These are phyloP conservation scores for Fusarium succisae DNA, from an alignment of 2,329 filamentous ascomycete genomes.

Conservation along the genomic window DNA sequence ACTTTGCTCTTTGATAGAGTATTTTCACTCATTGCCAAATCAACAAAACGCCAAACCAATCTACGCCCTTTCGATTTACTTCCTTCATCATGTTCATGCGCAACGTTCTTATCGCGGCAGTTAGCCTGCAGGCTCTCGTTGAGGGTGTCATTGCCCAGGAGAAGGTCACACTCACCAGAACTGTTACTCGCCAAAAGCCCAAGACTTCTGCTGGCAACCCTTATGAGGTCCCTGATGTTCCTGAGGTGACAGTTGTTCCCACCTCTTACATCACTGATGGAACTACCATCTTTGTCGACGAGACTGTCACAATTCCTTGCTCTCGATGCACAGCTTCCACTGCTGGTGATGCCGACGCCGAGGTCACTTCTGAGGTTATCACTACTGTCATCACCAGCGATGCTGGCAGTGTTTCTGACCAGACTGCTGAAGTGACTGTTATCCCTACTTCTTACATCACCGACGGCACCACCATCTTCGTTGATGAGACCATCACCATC, in stretches of 20 bases:
- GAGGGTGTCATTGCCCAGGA: slow-evolving; percentile 35
- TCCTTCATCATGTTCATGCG: slow-evolving; percentile 38
- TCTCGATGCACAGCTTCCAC: slow-evolving; percentile 27
- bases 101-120: slow-evolving; percentile 34
- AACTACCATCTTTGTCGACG: slow-evolving; percentile 32
- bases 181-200: slow-evolving; percentile 22
- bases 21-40: slow-evolving; percentile 36
- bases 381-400: slow-evolving; percentile 19
- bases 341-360: slow-evolving; percentile 9
- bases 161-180: slow-evolving; percentile 27
- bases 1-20: slow-evolving; percentile 43
- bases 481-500: slow-evolving; percentile 32
- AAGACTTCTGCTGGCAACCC: slow-evolving; percentile 5
- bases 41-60: slow-evolving; percentile 32
- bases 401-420: slow-evolving; percentile 7
- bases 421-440: slow-evolving; percentile 26
- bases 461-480: slow-evolving; percentile 33
- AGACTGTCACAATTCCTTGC: slow-evolving; percentile 35
- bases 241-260: slow-evolving; percentile 27
- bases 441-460: slow-evolving; percentile 30
- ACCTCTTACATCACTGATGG: slow-evolving; percentile 31
- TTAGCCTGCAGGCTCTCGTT: slow-evolving; percentile 37
- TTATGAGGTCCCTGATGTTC: slow-evolving; percentile 20
- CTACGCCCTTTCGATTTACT: slow-evolving; percentile 4
- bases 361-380: neutral